Base-by-base conservation (phyloP, 352 stramenopile species). In the Phytophthora kernoviae region DNA sequence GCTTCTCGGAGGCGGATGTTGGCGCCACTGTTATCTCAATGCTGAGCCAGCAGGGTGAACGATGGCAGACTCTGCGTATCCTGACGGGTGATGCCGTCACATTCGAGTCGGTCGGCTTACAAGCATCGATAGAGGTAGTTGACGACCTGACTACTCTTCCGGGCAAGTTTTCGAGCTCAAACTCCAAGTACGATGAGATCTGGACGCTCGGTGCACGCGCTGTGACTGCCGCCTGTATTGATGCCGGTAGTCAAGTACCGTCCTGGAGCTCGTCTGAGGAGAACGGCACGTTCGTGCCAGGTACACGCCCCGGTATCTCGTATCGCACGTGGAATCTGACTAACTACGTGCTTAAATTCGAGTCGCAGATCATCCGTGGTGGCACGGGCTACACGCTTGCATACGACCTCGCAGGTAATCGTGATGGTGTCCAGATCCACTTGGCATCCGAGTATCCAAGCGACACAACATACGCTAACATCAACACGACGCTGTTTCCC, bases 121-220 rank as follows among this genome's bases (percentile, higher is more conserved):
- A 65, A 18, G 40, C 65, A 2, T 68, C 65, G 1, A 52, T 70
- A 22, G 65, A 75, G 21, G 65, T 70, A 14, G 56, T 62, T 27
- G 65, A 70, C 42, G 53, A 59, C 34, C 55, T 70, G 15, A 58
- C 46, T 26, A 61, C 41, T 22, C 52, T 75, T 4, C 55, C 65
- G 0, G 61, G 65, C 18, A 70, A 59, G 34, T 75, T 70, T 36
- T 62, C 55, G 27, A 75, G 65, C 52, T 70, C 62, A 20, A 75
- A 68, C 32, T 15, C 58, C 21, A 75, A 70, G 55, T 70, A 68
- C 61, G 47, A 75, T 52, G 53, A 70, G 51, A 75, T 75, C 47
- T 75, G 65, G 65, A 48, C 45, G 15, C 48, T 75, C 4, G 65
- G 61, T 39, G 45, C 52, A 21, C 60, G 61, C 20, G 63, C 65